Base-by-base conservation (phyloP, 2,329 filamentous ascomycete species). In the Aspergillus sp. region DNA sequence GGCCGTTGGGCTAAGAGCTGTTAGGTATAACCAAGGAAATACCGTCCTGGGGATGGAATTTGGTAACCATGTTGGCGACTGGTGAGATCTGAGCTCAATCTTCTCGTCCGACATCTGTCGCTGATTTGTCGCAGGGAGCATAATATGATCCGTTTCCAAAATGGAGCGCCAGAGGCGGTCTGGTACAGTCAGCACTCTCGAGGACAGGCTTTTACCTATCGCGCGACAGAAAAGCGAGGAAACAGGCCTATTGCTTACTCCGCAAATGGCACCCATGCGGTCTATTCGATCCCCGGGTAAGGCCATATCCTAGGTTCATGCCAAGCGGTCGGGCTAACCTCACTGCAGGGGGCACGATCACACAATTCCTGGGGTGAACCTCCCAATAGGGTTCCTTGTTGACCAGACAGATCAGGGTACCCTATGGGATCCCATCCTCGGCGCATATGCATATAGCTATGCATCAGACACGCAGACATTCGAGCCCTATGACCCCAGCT, bases 171-270 rank as follows among this genome's bases (percentile, higher is more conserved):
- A 0, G 73, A 81, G 63, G 78, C 81, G 1, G 72, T 90, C 13
- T 90, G 87, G 85, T 89, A 83, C 69, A 85, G 82, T 56, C 87
- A 90, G 69, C 88, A 90, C 71, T 74, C 80, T 31, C 81, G 82
- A 64, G 88, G 88, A 4, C 79, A 90, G 72, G 87, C 88, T 1
- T 90, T 89, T 72, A 81, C 79, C 2, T 90, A 88, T 69, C 66
- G 75, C 3, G 78, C 81, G 1, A 77, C 85, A 1, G 81, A 88
- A 64, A 87, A 89, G 68, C 72, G 77, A 49, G 82, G 81, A 3
- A 69, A 77, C 2, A 77, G 87, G 61, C 87, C 87, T 1, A 75
- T 89, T 31, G 77, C 79, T 25, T 90, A 87, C 72, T 83, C 82
- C 1, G 83, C 84, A 0, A 84, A 85, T 53, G 88, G 88, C 8